These are phyloP conservation scores for Diaporthe sp. DNA, from an alignment of 2,329 filamentous ascomycete species.

Conservation along the genomic window DNA sequence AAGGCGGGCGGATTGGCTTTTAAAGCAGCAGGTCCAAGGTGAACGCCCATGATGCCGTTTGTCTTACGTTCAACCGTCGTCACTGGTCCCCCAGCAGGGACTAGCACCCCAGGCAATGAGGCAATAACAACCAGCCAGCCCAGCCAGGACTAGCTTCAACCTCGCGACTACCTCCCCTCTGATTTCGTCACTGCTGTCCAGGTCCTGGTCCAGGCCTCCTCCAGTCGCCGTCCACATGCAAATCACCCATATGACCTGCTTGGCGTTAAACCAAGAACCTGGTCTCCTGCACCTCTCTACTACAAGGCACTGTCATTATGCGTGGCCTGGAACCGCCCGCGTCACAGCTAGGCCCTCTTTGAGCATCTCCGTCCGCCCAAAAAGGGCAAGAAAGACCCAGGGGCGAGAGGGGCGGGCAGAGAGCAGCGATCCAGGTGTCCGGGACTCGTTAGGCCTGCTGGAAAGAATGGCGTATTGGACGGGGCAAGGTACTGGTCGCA, in stretches of 20 bases:
- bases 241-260: background rate
- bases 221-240: background rate
- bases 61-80: slow-evolving; percentile 42
- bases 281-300: background rate
- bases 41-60: slow-evolving; percentile 31
- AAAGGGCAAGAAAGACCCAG: background rate
- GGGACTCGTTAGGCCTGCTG: background rate
- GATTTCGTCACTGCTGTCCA: slow-evolving; percentile 38
- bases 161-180: slow-evolving; percentile 4
- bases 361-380: background rate
- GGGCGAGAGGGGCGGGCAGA: background rate
- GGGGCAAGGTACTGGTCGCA: background rate
- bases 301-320: background rate
- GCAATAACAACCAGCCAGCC: slow-evolving; percentile 33
- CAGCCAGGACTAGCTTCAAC: slow-evolving; percentile 28
- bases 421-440: background rate
- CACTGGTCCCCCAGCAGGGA: slow-evolving; percentile 36
- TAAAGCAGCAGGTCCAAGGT: slow-evolving; percentile 33
- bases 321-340: slow-evolving; percentile 19
- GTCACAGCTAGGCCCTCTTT: slow-evolving; percentile 8
- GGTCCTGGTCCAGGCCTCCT: slow-evolving; percentile 12
- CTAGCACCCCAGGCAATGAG: slow-evolving; percentile 38
- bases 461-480: background rate
- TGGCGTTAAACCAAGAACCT: slow-evolving; percentile 7
- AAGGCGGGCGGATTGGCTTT: slow-evolving; percentile 26